phyloP scores from a whole-genome alignment of 1,284 basidiomycete species.

The Termitomyces sp. region DNA sequence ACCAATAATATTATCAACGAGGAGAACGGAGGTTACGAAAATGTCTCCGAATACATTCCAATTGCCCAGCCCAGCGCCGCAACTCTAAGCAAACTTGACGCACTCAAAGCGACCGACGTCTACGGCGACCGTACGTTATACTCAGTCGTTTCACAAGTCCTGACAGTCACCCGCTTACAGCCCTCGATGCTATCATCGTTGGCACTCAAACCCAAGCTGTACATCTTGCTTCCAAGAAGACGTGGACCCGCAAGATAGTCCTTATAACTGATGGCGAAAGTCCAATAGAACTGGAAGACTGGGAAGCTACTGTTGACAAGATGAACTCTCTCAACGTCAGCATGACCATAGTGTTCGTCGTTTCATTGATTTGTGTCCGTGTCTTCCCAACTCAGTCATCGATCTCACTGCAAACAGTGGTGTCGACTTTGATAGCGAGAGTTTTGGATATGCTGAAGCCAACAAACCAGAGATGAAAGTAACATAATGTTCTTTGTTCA shows the following conservation, averaged over 20 bases:
- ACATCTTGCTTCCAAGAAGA: constrained; percentile 58
- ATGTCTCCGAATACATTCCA: constrained; percentile 74
- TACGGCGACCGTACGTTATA: constrained; percentile 64
- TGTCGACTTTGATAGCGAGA: constrained; percentile 79
- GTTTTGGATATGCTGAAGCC: constrained; percentile 57
- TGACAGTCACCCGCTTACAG: constrained; percentile 33
- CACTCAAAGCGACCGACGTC: constrained; percentile 55
- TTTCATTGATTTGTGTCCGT: neutral
- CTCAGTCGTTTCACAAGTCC: no score
- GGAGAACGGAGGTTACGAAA: constrained; percentile 64
- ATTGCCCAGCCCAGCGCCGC: constrained; percentile 73
- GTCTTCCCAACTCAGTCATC: neutral
- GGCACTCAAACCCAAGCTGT: constrained; percentile 72
- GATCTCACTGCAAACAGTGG: constrained; percentile 44
- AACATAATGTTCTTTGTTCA: constrained; percentile 2
- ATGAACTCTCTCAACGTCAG: constrained; percentile 56
- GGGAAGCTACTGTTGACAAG: constrained; percentile 68
- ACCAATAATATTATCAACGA: constrained; percentile 73
- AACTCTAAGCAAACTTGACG: constrained; percentile 71
- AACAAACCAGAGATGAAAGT: constrained; percentile 73
- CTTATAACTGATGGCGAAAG: constrained; percentile 79
- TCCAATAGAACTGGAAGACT: constrained; percentile 66
- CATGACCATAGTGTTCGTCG: constrained; percentile 64
- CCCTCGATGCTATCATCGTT: constrained; percentile 84
- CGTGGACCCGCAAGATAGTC: constrained; percentile 79